Evolutionary conservation across 345 rosid genomes (phyloP).

Genomic region (Salix exigua): DNA sequence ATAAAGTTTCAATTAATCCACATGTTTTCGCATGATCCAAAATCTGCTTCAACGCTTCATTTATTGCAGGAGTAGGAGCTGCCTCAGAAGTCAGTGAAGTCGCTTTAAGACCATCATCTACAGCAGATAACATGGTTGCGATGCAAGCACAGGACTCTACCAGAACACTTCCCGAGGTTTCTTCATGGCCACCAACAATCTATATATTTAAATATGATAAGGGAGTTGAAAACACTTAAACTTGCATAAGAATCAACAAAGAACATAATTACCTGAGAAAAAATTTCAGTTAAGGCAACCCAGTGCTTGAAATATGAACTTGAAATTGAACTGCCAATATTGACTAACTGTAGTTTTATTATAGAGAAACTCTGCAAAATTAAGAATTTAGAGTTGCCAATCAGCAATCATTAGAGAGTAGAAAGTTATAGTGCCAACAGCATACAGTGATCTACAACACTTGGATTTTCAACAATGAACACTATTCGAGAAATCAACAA

Average conservation of each 20-base stretch:
- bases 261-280: constrained; percentile 59
- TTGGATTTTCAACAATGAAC: background rate
- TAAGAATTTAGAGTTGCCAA: background rate
- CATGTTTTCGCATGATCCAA: constrained; percentile 76
- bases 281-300: constrained; percentile 78
- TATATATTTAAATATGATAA: constrained; percentile 16
- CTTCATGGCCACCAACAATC: constrained; percentile 65
- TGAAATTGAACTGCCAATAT: constrained; percentile 37
- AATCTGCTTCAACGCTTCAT: constrained; percentile 51
- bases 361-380: constrained; percentile 70
- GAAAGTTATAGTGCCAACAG: background rate
- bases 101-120: constrained; percentile 53
- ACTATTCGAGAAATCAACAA: background rate
- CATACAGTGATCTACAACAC: background rate
- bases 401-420: background rate
- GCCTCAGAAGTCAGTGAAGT: constrained; percentile 35
- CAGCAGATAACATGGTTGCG: constrained; percentile 51
- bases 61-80: constrained; percentile 34
- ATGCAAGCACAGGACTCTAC: constrained; percentile 73
- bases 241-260: constrained; percentile 2
- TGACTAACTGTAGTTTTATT: constrained; percentile 50
- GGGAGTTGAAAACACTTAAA: background rate
- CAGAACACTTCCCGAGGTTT: constrained; percentile 58
- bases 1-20: constrained; percentile 69
- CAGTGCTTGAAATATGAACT: constrained; percentile 73